These are phyloP conservation scores for Apiospora arundinis DNA, from an alignment of 2,329 filamentous ascomycete genomes.

Conservation along the genomic window DNA sequence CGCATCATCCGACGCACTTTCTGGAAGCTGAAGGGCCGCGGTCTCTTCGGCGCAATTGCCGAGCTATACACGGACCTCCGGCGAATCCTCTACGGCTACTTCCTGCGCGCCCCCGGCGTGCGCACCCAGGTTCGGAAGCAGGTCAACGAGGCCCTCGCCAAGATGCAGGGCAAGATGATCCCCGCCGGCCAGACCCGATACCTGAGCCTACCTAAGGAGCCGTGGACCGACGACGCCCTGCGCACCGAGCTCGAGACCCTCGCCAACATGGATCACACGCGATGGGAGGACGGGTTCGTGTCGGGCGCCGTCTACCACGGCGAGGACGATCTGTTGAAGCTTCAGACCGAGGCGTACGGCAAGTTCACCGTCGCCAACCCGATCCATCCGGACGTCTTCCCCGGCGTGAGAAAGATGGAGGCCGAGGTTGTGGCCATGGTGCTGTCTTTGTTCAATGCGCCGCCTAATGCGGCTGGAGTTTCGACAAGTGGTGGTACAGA, in stretches of 20 bases:
- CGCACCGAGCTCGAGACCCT: conserved; percentile 80
- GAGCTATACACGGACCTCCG: conserved; percentile 76
- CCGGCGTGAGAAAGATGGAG: conserved; percentile 98
- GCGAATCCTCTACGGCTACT: conserved; percentile 80
- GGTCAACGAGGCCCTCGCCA: conserved; percentile 78
- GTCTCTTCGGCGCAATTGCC: conserved; percentile 77
- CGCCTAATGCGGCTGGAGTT: conserved; percentile 82
- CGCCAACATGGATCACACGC: conserved; percentile 87
- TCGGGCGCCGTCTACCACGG: conserved; percentile 97
- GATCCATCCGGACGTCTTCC: conserved; percentile 97
- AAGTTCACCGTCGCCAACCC: conserved; percentile 96
- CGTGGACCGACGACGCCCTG: conserved; percentile 80
- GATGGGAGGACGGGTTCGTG: conserved; percentile 95
- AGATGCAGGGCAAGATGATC: conserved; percentile 84
- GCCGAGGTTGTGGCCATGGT: conserved; percentile 98
- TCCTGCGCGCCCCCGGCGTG: conserved; percentile 86
- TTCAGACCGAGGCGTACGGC: conserved; percentile 92
- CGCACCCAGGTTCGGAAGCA: conserved; percentile 85
- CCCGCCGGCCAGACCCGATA: conserved; percentile 75
- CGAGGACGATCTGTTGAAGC: conserved; percentile 77
- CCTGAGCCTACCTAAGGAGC: conserved; percentile 79
- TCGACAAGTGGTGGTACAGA: conserved; percentile 94
- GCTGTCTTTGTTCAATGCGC: conserved; percentile 85
- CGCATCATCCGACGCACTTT: conserved; percentile 81
- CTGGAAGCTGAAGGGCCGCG: conserved; percentile 88